Conservation (phyloP, 106 monocot species). For the Dendrobium officinale region DNA sequence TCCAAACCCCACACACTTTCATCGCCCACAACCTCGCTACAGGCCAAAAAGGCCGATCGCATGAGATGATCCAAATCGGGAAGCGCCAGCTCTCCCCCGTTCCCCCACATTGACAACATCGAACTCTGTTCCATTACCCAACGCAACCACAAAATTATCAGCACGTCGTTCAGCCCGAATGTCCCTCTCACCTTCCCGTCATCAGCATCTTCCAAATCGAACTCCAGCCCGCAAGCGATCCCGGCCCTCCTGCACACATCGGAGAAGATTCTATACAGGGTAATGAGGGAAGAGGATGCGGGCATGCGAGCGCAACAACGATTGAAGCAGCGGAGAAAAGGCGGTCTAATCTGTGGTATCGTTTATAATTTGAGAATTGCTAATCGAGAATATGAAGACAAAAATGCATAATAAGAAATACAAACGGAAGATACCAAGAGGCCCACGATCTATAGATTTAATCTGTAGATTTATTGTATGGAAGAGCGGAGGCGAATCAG, state of each 20-base stretch:
- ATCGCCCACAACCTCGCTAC: slow-evolving; percentile 36
- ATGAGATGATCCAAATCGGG: slow-evolving; percentile 66
- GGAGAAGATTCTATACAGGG: slow-evolving; percentile 38
- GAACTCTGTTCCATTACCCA: slow-evolving; percentile 49
- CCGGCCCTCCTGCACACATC: slow-evolving; percentile 21
- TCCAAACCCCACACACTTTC: slow-evolving; percentile 24
- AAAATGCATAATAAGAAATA: too few relatives aligned
- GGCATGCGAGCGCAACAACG: slow-evolving; percentile 52
- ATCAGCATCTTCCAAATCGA: slow-evolving; percentile 34
- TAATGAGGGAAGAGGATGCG: slow-evolving; percentile 40
- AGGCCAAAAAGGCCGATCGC: slow-evolving; percentile 41
- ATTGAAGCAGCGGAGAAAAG: slow-evolving; percentile 69
- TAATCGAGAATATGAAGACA: too few relatives aligned
- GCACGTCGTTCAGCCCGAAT: slow-evolving; percentile 32
- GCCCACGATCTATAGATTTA: too few relatives aligned
- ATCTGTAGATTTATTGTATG: too few relatives aligned
- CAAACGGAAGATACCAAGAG: too few relatives aligned
- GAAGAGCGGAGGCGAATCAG: too few relatives aligned
- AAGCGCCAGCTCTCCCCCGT: slow-evolving; percentile 18
- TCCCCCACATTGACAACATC: slow-evolving; percentile 11
- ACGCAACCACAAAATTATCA: slow-evolving; percentile 63
- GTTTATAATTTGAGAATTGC: background rate
- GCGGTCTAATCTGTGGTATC: slow-evolving; percentile 32
- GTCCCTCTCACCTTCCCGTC: slow-evolving; percentile 45
- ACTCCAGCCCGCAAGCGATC: slow-evolving; percentile 21